Percentiles rank a stretch among this genome's conserved stretches.
Conservation (phyloP, 2,329 filamentous ascomycete species). For the Zymoseptoria brevis region DNA sequence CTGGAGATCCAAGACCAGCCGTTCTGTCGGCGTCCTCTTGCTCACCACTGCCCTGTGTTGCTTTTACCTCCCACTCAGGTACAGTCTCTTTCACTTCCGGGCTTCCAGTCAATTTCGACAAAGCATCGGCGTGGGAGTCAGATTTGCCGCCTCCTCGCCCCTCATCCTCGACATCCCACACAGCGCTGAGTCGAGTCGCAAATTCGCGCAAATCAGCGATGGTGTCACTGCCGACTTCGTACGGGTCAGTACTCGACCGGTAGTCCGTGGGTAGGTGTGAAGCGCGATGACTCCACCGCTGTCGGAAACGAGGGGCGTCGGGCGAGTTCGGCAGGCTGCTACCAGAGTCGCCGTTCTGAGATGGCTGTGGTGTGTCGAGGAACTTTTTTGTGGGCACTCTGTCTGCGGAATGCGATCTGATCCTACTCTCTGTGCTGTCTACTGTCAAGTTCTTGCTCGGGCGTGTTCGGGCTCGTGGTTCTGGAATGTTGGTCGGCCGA, state of each 20-base stretch:
- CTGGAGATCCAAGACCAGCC: neutral
- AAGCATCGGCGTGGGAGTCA: slow-evolving; percentile 20
- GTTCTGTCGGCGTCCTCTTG: slow-evolving; percentile 4
- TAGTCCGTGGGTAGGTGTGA: slow-evolving; percentile 21
- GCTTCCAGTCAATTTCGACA: slow-evolving; percentile 19
- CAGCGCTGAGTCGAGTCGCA: slow-evolving; percentile 22
- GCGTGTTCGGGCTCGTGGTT: neutral
- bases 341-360: neutral
- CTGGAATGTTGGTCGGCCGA: neutral
- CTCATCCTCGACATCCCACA: slow-evolving; percentile 16
- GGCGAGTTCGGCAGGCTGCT: neutral
- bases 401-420: neutral
- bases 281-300: slow-evolving; percentile 18
- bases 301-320: slow-evolving; percentile 14
- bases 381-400: neutral
- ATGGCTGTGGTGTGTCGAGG: neutral
- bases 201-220: slow-evolving; percentile 12
- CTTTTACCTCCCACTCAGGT: neutral
- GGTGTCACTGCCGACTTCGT: slow-evolving; percentile 17
- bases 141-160: slow-evolving; percentile 5
- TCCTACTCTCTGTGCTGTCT: neutral
- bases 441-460: neutral
- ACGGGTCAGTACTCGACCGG: slow-evolving; percentile 17
- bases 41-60: neutral
- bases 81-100: neutral